A percentile compares a stretch with the other conserved stretches of the same genome.
Evolutionary conservation across 2,329 filamentous ascomycete genomes (phyloP).

Genomic region (Pseudofabraea citricarpa): DNA sequence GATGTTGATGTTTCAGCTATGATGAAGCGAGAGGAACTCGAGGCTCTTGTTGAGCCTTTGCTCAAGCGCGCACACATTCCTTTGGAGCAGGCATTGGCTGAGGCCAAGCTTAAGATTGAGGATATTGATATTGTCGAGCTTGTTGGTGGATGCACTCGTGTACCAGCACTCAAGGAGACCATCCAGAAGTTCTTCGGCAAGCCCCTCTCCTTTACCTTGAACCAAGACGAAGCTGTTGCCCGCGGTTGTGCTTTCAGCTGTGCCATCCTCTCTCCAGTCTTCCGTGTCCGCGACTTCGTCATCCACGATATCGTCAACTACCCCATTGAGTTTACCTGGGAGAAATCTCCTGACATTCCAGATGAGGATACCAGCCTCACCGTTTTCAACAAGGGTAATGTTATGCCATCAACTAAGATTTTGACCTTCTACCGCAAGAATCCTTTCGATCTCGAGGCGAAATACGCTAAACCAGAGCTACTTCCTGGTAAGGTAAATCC

Average conservation of each 20-base stretch:
- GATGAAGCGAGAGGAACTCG: constrained; percentile 91
- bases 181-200: constrained; percentile 92
- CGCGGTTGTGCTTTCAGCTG: constrained; percentile 96
- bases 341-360: constrained; percentile 96
- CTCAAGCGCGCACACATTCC: constrained; percentile 68
- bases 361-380: constrained; percentile 97
- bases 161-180: constrained; percentile 85
- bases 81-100: constrained; percentile 87
- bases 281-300: constrained; percentile 97
- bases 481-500: constrained; percentile 88
- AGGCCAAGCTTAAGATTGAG: constrained; percentile 83
- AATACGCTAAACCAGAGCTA: constrained; percentile 80
- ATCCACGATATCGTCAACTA: constrained; percentile 98
- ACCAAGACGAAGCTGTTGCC: constrained; percentile 95
- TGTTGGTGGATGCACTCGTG: constrained; percentile 90
- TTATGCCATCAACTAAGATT: constrained; percentile 98
- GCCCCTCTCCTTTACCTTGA: constrained; percentile 88
- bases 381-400: constrained; percentile 95
- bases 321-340: constrained; percentile 98
- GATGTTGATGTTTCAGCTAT: constrained; percentile 86
- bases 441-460: constrained; percentile 91
- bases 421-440: constrained; percentile 99
- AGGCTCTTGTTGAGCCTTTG: constrained; percentile 82
- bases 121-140: constrained; percentile 94
- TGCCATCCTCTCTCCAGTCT: constrained; percentile 93